Evolutionary conservation across 768 basidiomycete genomes (phyloP), one percentile per base, ranked within the genome.

Genomic region (Kwoniella dendrophila): DNA sequence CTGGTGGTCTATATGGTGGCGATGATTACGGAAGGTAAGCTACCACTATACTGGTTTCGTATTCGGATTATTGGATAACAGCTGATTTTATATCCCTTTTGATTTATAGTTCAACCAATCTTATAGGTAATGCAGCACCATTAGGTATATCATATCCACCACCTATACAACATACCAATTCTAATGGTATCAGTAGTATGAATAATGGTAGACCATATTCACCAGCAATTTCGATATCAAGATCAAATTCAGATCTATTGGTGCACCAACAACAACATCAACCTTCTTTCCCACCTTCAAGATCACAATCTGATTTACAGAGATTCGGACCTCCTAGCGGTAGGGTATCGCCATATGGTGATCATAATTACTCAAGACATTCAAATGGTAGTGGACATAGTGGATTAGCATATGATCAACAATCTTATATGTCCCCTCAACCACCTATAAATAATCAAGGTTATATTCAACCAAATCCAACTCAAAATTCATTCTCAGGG

Each of bases 61-160:
- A 29, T 18, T 27, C 12, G 6, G 22, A 45, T 14, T 36, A 6
- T 24, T 36, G 30, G 50, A n/a, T 55, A 55, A 36, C 14, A 48
- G 29, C 43, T 48, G 40, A 22, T 38, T 27, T 27, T 33, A 11
- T 22, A 32, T 14, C 1, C 36, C 8, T 43, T 26, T 14, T 43
- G n/a, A n/a, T 56, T 14, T 18, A 20, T 41, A 75, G 73, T 45
- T 66, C 72, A 1, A 66, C 70, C 14, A 64, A 67, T 58, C 60
- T 76, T 3, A 55, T 66, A 5, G 54, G 68, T 18, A 22, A 60
- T 30, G 70, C 68, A 11, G 74, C 72, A 6, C 71, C 74, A 0
- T 44, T 68, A 27, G 74, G 74, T 12, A 67, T 74, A 10, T 71
- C 74, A 3, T 76, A 74, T 53, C 73, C 73, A 4, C 71, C 69